A percentile compares a stretch with the other conserved stretches of the same genome.
Evolutionary conservation across 2,329 filamentous ascomycete species (phyloP).

Genomic region (Chrysosporium queenslandicum): DNA sequence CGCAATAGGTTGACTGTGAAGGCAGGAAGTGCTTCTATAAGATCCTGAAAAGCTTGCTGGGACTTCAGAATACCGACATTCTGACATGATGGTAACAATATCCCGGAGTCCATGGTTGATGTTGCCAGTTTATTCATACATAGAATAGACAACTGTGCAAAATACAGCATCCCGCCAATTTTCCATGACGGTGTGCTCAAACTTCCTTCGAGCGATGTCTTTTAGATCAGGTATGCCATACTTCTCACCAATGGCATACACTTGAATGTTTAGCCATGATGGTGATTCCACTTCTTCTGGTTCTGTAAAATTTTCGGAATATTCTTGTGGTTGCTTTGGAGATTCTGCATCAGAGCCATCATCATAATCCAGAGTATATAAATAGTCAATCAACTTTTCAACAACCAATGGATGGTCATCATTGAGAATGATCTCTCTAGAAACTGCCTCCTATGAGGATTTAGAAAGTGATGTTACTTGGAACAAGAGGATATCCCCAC

Average conservation of each 20-base stretch:
- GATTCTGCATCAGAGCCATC: neutral
- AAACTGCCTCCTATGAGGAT: conserved; percentile 11
- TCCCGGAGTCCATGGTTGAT: neutral
- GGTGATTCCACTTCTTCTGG: neutral
- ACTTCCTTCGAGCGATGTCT: neutral
- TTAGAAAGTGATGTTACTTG: neutral
- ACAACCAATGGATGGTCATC: conserved; percentile 12
- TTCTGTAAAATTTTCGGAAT: neutral
- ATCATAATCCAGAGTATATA: conserved; percentile 8
- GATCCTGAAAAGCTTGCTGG: neutral
- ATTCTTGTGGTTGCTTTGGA: neutral
- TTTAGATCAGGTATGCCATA: conserved; percentile 2
- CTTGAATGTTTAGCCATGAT: neutral
- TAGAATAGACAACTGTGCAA: neutral
- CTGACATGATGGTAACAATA: neutral
- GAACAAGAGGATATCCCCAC: conserved; percentile 7
- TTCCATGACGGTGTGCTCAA: neutral
- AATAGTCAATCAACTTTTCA: conserved; percentile 13
- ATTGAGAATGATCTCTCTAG: conserved; percentile 8
- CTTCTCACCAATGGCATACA: conserved; percentile 1
- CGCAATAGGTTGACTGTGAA: neutral
- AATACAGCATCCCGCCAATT: neutral
- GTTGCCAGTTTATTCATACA: neutral
- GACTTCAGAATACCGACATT: neutral
- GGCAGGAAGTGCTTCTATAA: neutral